A percentile compares a stretch with the other conserved stretches of the same genome.
These are phyloP conservation scores for Cytospora piceae DNA, from an alignment of 2,329 filamentous ascomycete species.

Conservation along the genomic window DNA sequence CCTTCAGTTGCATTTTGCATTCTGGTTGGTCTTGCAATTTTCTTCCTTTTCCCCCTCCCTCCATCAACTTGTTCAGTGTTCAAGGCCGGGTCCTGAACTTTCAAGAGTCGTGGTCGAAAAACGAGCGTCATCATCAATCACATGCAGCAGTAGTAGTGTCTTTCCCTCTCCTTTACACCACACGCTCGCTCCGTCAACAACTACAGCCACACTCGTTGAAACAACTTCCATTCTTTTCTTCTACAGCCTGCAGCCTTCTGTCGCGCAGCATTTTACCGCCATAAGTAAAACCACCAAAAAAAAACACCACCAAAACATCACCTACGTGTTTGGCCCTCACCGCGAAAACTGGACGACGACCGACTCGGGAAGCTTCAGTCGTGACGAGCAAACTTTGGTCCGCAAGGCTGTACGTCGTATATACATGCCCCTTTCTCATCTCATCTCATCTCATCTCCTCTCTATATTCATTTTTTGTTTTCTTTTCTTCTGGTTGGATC, in stretches of 20 bases:
- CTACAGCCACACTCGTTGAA: slow-evolving; percentile 11
- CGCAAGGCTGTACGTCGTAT: slow-evolving; percentile 22
- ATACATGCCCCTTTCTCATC: slow-evolving; percentile 2
- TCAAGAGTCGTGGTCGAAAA: not conserved
- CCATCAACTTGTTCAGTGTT: not conserved
- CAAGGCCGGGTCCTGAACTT: slow-evolving; percentile 27
- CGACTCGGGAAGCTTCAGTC: not conserved
- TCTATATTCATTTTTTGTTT: not conserved
- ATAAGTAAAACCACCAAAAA: not conserved
- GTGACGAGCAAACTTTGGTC: slow-evolving; percentile 3
- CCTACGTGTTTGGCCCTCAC: not conserved
- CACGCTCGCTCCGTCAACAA: not conserved
- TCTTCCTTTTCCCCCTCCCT: not conserved
- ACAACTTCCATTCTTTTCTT: not conserved
- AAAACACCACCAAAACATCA: not conserved
- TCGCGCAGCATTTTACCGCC: slow-evolving; percentile 6
- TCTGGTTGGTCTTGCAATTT: not conserved
- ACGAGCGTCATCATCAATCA: not conserved
- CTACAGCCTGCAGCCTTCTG: not conserved
- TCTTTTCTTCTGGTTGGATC: not conserved
- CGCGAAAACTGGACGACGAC: not conserved
- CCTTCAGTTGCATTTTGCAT: not conserved
- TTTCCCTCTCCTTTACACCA: not conserved
- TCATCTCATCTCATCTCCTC: not conserved
- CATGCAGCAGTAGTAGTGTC: not conserved